phyloP scores from a whole-genome alignment of 345 rosid species.

The Eucalyptus camaldulensis region DNA sequence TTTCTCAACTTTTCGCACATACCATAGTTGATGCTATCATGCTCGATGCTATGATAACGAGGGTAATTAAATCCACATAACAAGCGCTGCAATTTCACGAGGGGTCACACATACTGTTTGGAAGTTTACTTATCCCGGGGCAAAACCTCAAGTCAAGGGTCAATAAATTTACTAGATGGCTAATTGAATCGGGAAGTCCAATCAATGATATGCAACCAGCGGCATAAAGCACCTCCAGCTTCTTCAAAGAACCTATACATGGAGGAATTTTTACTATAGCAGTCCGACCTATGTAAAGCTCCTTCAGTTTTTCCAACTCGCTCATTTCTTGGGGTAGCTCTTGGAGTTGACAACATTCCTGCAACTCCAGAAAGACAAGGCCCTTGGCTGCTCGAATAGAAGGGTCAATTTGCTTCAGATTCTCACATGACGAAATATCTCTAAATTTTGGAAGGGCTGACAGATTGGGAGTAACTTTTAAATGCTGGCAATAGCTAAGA shows the following conservation, averaged over 20 bases:
- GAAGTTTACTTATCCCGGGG: neutral
- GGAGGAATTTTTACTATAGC: neutral
- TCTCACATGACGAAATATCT: fast-evolving
- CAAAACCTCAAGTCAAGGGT: neutral
- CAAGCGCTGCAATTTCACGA: neutral
- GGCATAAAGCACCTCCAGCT: fast-evolving
- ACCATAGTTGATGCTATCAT: too few species aligned
- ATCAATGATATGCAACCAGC: fast-evolving
- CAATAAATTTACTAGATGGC: too few species aligned
- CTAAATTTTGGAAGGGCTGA: neutral
- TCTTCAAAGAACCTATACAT: neutral
- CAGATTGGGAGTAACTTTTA: neutral
- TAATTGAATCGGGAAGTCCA: neutral
- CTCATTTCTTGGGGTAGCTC: neutral
- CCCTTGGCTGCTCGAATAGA: neutral
- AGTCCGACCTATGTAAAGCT: neutral
- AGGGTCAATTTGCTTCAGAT: neutral
- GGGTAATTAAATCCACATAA: too few species aligned
- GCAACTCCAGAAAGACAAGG: fast-evolving
- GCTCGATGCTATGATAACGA: too few species aligned
- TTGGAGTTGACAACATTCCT: neutral
- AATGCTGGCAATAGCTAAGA: fast-evolving
- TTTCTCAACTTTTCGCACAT: too few species aligned
- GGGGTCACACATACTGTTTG: too few species aligned
- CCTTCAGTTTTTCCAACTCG: neutral